A percentile compares a stretch with the other conserved stretches of the same genome.
Evolutionary conservation across 345 rosid species (phyloP).

Genomic region (Bruguiera gymnorhiza): DNA sequence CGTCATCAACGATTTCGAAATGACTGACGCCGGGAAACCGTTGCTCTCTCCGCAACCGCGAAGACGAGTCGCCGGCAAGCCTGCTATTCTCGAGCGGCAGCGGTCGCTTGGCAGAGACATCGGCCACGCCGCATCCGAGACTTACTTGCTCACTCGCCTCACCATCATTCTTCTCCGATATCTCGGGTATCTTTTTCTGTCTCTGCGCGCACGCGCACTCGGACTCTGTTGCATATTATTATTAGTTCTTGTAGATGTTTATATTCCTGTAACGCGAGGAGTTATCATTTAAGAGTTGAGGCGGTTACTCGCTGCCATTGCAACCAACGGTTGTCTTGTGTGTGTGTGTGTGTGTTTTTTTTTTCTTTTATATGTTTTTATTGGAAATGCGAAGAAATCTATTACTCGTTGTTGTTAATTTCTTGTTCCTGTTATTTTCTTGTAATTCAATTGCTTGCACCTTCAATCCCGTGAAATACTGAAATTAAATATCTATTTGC

Average conservation of each 20-base stretch:
- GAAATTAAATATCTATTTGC: too few species aligned
- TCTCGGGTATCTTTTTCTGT: slow-evolving; percentile 22
- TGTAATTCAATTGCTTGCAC: not conserved
- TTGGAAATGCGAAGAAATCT: not conserved
- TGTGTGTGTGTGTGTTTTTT: not conserved
- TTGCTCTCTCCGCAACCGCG: slow-evolving; percentile 16
- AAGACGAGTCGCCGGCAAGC: slow-evolving; percentile 12
- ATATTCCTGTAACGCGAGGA: too few species aligned
- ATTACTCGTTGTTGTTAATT: not conserved
- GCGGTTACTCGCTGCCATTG: too few species aligned
- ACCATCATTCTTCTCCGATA: slow-evolving; percentile 29
- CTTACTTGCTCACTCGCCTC: slow-evolving; percentile 27
- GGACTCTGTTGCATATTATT: too few species aligned
- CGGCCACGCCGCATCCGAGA: slow-evolving; percentile 32
- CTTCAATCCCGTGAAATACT: too few species aligned
- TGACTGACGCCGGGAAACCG: not conserved
- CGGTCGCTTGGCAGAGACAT: slow-evolving; percentile 24
- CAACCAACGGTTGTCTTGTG: too few species aligned
- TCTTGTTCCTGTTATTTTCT: not conserved
- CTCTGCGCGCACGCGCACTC: not conserved
- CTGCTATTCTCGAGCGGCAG: slow-evolving; percentile 11
- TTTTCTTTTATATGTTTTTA: not conserved
- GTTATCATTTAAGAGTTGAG: too few species aligned
- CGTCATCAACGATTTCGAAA: not conserved
- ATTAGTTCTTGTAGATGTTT: too few species aligned